Base-by-base conservation (phyloP, 768 basidiomycete genomes). In the Tylopilus felleus region DNA sequence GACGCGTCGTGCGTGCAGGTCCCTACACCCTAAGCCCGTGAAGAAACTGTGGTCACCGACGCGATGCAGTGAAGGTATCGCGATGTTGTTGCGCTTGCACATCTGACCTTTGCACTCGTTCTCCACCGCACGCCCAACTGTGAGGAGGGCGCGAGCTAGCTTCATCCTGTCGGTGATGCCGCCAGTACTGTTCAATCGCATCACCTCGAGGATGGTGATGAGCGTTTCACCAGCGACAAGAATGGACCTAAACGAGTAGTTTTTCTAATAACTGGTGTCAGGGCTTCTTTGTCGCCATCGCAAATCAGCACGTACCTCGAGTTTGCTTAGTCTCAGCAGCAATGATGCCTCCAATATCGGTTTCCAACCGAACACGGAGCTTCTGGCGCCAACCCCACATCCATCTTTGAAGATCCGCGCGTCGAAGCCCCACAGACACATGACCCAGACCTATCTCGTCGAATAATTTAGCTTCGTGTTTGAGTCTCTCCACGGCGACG, bases 161-260 rank as follows among this genome's bases (percentile, higher is more conserved):
- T 97, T 96, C 86, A 96, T 91, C 5, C 94, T 94, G 38, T 86
- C 82, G 0, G 76, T 61, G n/a, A 93, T 77, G 12, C 90, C 90
- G 6, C 90, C 88, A 1, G 80, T 76, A 7, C 89, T 86, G 29
- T 86, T 82, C 12, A 93, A 68, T 6, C 90, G 82, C 86, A 98
- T 88, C 39, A 93, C 68, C 67, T 97, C 94, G 35, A 94, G 77
- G 61, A 98, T 93, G 10, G 90, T 89, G 63, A 98, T 84, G 17
- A 96, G 75, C 0, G 77, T 17, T 83, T 79, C 23, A 98, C 76
- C 2, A 95, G 80, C 5, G 78, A 74, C 17, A 97, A 74, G 74
- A 92, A 95, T 8, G 90, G 88, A 4, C 78, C 74, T 22, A 94
- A 66, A 1, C 68, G 71, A 14, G 40, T 40, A n/a, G 53, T 23